A percentile compares a stretch with the other conserved stretches of the same genome.
Conservation (phyloP, 768 basidiomycete species). For the Termitomyces eurrhizus region DNA sequence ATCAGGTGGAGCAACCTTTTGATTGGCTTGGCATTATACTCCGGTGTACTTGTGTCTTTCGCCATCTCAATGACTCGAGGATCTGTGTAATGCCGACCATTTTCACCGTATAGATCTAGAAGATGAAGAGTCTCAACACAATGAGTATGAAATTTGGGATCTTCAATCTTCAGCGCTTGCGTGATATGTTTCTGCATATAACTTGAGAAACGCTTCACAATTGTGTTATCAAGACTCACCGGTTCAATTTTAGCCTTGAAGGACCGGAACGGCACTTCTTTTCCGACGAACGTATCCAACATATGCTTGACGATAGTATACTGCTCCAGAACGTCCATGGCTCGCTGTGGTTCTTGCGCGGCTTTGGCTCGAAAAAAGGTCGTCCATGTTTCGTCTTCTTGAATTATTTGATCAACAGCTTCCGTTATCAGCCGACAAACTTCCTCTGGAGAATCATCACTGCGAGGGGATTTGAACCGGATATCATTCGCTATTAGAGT, state of each 20-base stretch:
- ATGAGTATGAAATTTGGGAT: slow-evolving; percentile 36
- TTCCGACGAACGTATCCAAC: slow-evolving; percentile 42
- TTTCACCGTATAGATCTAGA: slow-evolving; percentile 52
- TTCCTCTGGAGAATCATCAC: slow-evolving; percentile 33
- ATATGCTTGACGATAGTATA: slow-evolving; percentile 51
- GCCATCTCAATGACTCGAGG: slow-evolving; percentile 46
- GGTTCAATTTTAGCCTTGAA: slow-evolving; percentile 36
- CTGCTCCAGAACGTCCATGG: slow-evolving; percentile 40
- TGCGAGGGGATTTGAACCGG: slow-evolving; percentile 26
- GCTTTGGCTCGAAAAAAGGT: slow-evolving; percentile 43
- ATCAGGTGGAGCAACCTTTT: slow-evolving; percentile 47
- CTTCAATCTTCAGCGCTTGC: slow-evolving; percentile 43
- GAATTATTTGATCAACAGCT: slow-evolving; percentile 40
- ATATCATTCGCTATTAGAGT: not conserved
- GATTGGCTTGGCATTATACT: slow-evolving; percentile 41
- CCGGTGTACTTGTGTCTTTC: slow-evolving; percentile 38
- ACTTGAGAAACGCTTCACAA: not conserved
- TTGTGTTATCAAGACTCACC: slow-evolving; percentile 24
- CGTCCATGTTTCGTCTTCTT: slow-evolving; percentile 40
- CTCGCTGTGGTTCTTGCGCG: slow-evolving; percentile 27
- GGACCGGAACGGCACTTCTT: slow-evolving; percentile 35
- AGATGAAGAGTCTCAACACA: slow-evolving; percentile 50
- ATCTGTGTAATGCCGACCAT: slow-evolving; percentile 47
- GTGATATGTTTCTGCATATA: slow-evolving; percentile 47
- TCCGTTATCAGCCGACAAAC: slow-evolving; percentile 37